phyloP scores from a whole-genome alignment of 768 basidiomycete species.

The Cantharellus anzutake region DNA sequence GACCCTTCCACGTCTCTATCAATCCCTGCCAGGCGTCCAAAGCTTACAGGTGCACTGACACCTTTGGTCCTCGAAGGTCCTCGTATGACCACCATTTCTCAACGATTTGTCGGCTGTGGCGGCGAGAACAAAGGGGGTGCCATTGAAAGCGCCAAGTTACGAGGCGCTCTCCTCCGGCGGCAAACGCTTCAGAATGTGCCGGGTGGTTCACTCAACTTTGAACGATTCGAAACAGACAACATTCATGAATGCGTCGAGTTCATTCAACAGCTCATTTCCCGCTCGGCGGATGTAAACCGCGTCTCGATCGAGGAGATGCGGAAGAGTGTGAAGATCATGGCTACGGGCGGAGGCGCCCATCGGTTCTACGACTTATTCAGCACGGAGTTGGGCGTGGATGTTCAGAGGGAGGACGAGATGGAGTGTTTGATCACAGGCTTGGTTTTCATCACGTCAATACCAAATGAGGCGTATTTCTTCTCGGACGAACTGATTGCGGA shows the following conservation, averaged over 20 bases:
- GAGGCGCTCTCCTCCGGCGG: constrained; percentile 46
- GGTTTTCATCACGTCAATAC: constrained; percentile 89
- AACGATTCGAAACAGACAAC: constrained; percentile 85
- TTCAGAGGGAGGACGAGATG: constrained; percentile 92
- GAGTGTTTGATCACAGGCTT: constrained; percentile 93
- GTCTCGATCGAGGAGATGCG: constrained; percentile 87
- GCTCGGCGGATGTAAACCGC: constrained; percentile 67
- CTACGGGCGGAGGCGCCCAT: constrained; percentile 95
- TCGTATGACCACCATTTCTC: constrained; percentile 13
- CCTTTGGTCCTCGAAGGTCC: constrained; percentile 49
- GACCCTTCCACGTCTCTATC: background rate
- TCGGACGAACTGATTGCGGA: constrained; percentile 85
- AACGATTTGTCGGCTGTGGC: constrained; percentile 10
- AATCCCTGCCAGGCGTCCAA: constrained; percentile 8
- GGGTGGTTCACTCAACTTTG: constrained; percentile 93
- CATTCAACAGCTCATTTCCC: constrained; percentile 69
- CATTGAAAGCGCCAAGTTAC: constrained; percentile 16
- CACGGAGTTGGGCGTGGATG: constrained; percentile 60
- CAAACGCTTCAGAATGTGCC: constrained; percentile 68
- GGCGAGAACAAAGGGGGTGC: constrained; percentile 16
- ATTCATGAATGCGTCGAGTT: constrained; percentile 72
- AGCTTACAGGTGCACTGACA: constrained; percentile 58
- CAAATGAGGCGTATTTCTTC: constrained; percentile 96
- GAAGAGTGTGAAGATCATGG: constrained; percentile 86
- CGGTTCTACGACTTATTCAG: constrained; percentile 75